Evolutionary conservation across 2,329 filamentous ascomycete genomes (phyloP).

Genomic region (Geoglossum cookeanum): DNA sequence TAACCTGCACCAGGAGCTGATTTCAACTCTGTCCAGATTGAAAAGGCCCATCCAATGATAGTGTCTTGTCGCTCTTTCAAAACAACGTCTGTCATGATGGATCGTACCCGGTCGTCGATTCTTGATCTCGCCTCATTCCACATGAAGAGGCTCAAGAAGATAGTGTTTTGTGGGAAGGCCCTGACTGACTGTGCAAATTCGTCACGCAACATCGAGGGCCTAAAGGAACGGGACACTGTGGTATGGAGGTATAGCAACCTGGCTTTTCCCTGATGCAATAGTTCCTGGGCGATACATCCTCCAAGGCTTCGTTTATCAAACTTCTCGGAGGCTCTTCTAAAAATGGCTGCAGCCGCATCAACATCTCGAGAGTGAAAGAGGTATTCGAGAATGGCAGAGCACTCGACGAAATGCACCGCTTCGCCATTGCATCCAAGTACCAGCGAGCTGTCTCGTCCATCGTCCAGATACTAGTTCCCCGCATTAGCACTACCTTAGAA

Average conservation of each 20-base stretch:
- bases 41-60: conserved; percentile 33
- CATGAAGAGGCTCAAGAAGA: conserved; percentile 54
- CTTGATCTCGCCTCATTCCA: conserved; percentile 54
- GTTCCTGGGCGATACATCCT: conserved; percentile 38
- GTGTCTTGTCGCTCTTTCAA: conserved; percentile 17
- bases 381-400: conserved; percentile 48
- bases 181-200: conserved; percentile 40
- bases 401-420: conserved; percentile 39
- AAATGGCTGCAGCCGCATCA: conserved; percentile 20
- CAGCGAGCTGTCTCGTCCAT: conserved; percentile 35
- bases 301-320: conserved; percentile 35
- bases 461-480: conserved; percentile 31
- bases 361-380: conserved; percentile 27
- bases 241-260: conserved; percentile 48
- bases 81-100: conserved; percentile 31
- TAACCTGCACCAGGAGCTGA: conserved; percentile 24
- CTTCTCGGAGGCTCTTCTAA: conserved; percentile 22
- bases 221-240: conserved; percentile 42
- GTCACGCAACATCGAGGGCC: conserved; percentile 43
- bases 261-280: conserved; percentile 48
- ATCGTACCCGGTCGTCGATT: conserved; percentile 59
- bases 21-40: conserved; percentile 34
- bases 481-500: conserved; percentile 29
- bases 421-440: conserved; percentile 28
- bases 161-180: conserved; percentile 54